These are phyloP conservation scores for Achaetomium macrosporum DNA, from an alignment of 2,329 filamentous ascomycete genomes.

Conservation along the genomic window DNA sequence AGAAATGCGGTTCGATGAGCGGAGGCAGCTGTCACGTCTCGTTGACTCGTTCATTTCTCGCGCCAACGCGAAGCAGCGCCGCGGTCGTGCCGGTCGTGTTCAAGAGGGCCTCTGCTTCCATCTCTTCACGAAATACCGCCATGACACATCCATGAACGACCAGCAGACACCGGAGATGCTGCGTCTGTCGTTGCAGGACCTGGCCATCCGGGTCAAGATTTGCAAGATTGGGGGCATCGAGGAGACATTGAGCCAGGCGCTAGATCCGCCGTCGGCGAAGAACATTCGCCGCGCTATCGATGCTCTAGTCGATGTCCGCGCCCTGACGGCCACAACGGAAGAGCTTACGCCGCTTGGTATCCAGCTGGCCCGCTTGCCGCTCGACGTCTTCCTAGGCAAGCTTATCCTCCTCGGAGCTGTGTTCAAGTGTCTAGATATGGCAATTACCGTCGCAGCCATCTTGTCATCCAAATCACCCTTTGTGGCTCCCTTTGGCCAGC, in stretches of 20 bases:
- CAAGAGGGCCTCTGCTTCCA: slow-evolving; percentile 95
- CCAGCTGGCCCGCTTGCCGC: slow-evolving; percentile 79
- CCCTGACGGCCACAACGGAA: slow-evolving; percentile 68
- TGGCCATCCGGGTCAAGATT: slow-evolving; percentile 94
- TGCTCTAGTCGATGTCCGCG: slow-evolving; percentile 86
- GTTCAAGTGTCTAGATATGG: slow-evolving; percentile 87
- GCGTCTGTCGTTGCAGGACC: slow-evolving; percentile 84
- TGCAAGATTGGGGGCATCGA: slow-evolving; percentile 94
- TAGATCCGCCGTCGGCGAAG: slow-evolving; percentile 84
- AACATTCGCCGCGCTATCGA: slow-evolving; percentile 93
- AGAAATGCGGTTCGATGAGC: slow-evolving; percentile 95
- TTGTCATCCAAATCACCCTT: slow-evolving; percentile 94
- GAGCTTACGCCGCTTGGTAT: slow-evolving; percentile 80
- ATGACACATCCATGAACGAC: slow-evolving; percentile 78
- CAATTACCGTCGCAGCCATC: slow-evolving; percentile 86
- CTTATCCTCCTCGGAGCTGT: slow-evolving; percentile 79
- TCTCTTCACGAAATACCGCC: slow-evolving; percentile 83
- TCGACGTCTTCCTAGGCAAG: slow-evolving; percentile 94
- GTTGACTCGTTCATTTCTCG: slow-evolving; percentile 93
- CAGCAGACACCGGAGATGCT: slow-evolving; percentile 97
- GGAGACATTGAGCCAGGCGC: slow-evolving; percentile 75
- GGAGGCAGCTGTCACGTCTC: slow-evolving; percentile 80
- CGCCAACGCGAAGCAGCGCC: slow-evolving; percentile 91
- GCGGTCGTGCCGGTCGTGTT: slow-evolving; percentile 90
- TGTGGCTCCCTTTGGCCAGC: slow-evolving; percentile 76